These are phyloP conservation scores for Pythium brassicae DNA, from an alignment of 352 stramenopile genomes.

Conservation along the genomic window DNA sequence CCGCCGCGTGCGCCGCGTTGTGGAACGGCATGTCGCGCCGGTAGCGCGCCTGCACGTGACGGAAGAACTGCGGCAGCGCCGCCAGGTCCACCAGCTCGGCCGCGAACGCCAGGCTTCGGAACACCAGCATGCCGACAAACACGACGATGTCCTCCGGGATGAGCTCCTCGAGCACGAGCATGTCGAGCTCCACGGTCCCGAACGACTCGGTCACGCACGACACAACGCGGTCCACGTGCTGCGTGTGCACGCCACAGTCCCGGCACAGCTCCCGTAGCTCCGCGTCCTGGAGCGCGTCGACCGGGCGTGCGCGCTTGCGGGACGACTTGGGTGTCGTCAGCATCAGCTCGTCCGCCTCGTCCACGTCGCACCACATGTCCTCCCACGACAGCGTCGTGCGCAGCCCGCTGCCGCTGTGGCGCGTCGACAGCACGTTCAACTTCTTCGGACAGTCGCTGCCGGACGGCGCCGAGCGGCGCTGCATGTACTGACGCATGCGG, in stretches of 20 bases:
- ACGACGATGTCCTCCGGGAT: constrained; percentile 58
- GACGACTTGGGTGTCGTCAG: constrained; percentile 27
- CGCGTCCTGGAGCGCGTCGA: constrained; percentile 39
- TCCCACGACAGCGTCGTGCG: constrained; percentile 44
- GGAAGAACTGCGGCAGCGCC: constrained; percentile 45
- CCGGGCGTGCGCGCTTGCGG: constrained; percentile 41
- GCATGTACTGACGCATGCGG: constrained; percentile 38
- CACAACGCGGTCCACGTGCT: constrained; percentile 44
- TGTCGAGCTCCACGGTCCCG: constrained; percentile 60
- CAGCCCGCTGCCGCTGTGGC: constrained; percentile 39
- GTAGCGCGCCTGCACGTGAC: constrained; percentile 62
- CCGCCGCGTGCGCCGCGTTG: constrained; percentile 74
- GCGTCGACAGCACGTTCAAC: constrained; percentile 37
- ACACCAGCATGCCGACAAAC: constrained; percentile 71
- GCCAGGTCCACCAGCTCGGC: constrained; percentile 52
- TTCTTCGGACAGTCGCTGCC: constrained; percentile 31
- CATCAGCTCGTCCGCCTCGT: constrained; percentile 42
- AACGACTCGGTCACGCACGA: constrained; percentile 47
- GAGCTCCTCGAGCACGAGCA: constrained; percentile 66
- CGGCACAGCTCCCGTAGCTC: constrained; percentile 52
- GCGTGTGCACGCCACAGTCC: constrained; percentile 34
- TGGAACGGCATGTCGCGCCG: constrained; percentile 70
- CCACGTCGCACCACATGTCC: constrained; percentile 24
- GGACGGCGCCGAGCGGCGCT: constrained; percentile 34
- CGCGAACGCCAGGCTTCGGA: constrained; percentile 50